Conservation (phyloP, 2,329 filamentous ascomycete genomes). For the Diaporthe australafricana region DNA sequence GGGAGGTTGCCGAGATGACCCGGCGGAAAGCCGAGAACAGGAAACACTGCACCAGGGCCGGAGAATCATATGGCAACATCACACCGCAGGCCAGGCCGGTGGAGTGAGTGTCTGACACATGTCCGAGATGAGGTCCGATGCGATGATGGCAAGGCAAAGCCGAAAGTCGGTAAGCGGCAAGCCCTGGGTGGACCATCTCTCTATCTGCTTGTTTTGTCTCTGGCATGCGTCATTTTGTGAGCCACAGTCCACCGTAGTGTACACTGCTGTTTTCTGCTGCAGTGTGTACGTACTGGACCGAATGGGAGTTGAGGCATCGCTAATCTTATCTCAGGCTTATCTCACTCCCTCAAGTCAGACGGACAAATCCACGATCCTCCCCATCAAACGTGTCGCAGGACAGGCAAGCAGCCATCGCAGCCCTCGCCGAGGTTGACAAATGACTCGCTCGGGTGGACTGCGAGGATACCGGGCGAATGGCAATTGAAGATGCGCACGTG, state of each 20-base stretch:
- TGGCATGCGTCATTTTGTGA: conserved; percentile 14
- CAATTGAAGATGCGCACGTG: conserved; percentile 19
- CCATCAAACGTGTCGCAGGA: not conserved
- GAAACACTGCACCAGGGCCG: not conserved
- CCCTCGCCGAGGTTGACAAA: conserved; percentile 8
- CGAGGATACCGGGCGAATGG: conserved; percentile 15
- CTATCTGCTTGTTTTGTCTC: not conserved
- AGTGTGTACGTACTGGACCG: not conserved
- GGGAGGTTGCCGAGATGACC: conserved; percentile 16
- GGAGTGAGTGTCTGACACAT: conserved; percentile 5
- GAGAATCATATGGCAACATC: not conserved
- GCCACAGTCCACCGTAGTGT: not conserved
- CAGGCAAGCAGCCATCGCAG: not conserved
- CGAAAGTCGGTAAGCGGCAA: not conserved
- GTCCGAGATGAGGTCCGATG: not conserved
- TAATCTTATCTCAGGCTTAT: conserved; percentile 27
- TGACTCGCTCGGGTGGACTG: conserved; percentile 18
- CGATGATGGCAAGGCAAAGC: not conserved
- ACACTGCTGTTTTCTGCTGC: too few relatives aligned
- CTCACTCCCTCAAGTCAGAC: not conserved
- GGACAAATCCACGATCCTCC: not conserved
- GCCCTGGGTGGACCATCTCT: conserved; percentile 11
- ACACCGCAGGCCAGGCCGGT: conserved; percentile 2
- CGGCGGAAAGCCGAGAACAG: conserved; percentile 15
- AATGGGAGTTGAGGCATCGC: not conserved